Base-by-base conservation (phyloP, 352 stramenopile species). In the Phytophthora ramorum region DNA sequence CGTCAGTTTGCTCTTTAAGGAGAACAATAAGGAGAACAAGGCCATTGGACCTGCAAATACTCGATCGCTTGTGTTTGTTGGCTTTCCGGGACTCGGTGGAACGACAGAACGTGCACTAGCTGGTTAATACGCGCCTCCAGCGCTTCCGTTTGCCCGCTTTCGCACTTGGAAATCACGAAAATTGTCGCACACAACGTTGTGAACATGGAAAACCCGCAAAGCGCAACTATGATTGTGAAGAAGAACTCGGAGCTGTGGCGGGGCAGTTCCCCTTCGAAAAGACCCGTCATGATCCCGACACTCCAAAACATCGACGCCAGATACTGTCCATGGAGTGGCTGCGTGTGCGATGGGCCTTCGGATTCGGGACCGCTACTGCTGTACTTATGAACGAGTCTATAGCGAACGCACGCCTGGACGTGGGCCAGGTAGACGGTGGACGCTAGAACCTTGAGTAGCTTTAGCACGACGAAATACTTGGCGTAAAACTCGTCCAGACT, bases 161-260 rank as follows among this genome's bases (percentile, higher is more conserved):
- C 77, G 32, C 85, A 92, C 55, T 91, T 91, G 32, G 86, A 94
- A 28, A 92, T 81, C 40, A 90, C 87, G 57, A 94, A 94, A 46
- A 94, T 84, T 22, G 83, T 94, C 0, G 82, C 82, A 1, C 83
- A 89, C 20, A 92, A 72, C 0, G 70, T 76, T 14, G 81, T 89
- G 54, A 92, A 94, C 50, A 92, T 64, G 7, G 81, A 82, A 45
- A 94, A 92, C 0, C 83, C 85, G 32, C 83, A 81, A 2, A 85
- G 51, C 1, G 80, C 85, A 16, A 94, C 83, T 22, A 79, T 55
- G 4, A 81, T 78, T 1, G 80, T 91, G 58, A 92, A 94, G 9
- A 89, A 8, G 50, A 91, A 90, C 61, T 92, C 74, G 1, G 48
- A 35, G n/a, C 75, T 70, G 4, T 69, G 64, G 1, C 74, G 75